A percentile compares a stretch with the other conserved stretches of the same genome.
Evolutionary conservation across 2,329 filamentous ascomycete genomes (phyloP).

Genomic region (Aspergillus transmontanensis): DNA sequence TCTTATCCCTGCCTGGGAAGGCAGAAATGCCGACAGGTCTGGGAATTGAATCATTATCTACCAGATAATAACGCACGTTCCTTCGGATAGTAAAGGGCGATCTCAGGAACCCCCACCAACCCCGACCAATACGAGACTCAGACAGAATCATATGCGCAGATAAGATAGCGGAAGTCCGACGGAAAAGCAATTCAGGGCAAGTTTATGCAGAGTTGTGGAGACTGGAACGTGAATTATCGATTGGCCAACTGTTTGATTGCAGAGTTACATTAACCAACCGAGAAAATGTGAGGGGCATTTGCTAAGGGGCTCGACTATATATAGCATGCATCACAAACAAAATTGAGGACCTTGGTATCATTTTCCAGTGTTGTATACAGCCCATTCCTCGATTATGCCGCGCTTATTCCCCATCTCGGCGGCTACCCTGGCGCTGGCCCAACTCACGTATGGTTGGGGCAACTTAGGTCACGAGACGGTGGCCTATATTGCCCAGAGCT

Average conservation of each 20-base stretch:
- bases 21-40: background rate
- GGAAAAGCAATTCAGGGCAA: background rate
- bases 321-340: background rate
- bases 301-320: background rate
- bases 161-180: background rate
- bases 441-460: conserved; percentile 49
- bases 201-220: background rate
- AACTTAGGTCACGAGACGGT: conserved; percentile 57
- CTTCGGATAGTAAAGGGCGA: background rate
- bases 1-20: background rate
- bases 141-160: background rate
- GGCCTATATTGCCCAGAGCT: conserved; percentile 56
- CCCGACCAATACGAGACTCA: background rate
- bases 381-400: background rate
- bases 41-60: background rate
- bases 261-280: background rate
- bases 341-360: background rate
- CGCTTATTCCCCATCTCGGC: background rate
- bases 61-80: background rate
- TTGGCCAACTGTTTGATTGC: background rate
- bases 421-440: background rate
- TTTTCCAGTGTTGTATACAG: too few relatives aligned
- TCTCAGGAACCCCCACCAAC: background rate
- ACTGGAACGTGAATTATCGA: background rate
- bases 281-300: background rate